Percentiles rank a stretch among this genome's conserved stretches.
Conservation (phyloP, 371 early-diverging fungal genomes). For the Mucor velutinosus region DNA sequence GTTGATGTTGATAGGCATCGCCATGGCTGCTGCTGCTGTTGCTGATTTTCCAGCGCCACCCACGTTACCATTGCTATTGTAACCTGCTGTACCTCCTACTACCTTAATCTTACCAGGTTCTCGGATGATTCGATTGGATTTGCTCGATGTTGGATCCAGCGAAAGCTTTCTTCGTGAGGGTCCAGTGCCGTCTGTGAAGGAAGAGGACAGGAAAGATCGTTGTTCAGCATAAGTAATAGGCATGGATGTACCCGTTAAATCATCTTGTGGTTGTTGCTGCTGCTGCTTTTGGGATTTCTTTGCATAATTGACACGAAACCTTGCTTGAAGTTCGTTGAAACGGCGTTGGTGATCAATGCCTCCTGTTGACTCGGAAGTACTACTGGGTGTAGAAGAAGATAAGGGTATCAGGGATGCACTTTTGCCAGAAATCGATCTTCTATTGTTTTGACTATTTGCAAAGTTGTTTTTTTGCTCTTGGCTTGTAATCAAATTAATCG, state of each 20-base stretch:
- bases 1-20: background rate
- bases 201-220: conserved; percentile 1
- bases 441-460: conserved; percentile 2
- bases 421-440: background rate
- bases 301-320: conserved; percentile 28
- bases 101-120: conserved; percentile 11
- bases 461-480: conserved; percentile 9
- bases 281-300: conserved; percentile 31
- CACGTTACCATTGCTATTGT: background rate
- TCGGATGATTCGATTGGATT: conserved; percentile 3
- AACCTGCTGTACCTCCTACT: background rate
- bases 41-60: background rate
- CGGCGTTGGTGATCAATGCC: conserved; percentile 32
- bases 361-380: background rate
- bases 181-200: conserved; percentile 8
- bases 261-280: conserved; percentile 19
- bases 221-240: conserved; percentile 8
- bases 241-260: conserved; percentile 11
- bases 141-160: conserved; percentile 12
- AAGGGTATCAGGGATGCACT: conserved; percentile 19
- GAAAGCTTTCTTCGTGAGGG: conserved; percentile 9
- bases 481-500: conserved; percentile 4
- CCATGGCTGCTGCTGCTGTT: background rate
- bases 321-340: conserved; percentile 30
- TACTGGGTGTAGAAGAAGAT: conserved; percentile 4